phyloP scores from a whole-genome alignment of 495 filamentous ascomycete genomes.

The Penicillium paradoxum region DNA sequence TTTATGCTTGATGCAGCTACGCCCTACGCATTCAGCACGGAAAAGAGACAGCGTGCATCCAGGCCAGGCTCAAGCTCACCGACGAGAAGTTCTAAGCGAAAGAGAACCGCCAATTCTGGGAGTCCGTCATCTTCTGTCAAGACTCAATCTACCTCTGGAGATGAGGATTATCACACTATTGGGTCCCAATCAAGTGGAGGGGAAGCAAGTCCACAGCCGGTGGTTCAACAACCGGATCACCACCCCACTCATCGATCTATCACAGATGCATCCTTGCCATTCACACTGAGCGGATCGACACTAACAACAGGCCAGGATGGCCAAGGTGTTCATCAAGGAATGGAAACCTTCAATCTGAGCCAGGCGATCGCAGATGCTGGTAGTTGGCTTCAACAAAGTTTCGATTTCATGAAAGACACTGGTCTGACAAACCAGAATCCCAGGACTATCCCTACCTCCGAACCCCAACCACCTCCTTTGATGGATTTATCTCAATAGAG shows the following conservation, averaged over 20 bases:
- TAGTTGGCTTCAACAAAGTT: constrained; percentile 43
- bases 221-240: neutral
- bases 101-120: constrained; percentile 2
- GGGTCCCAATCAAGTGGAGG: neutral
- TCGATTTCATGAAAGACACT: constrained; percentile 33
- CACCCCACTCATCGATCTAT: neutral
- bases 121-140: neutral
- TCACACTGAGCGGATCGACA: constrained; percentile 31
- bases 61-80: constrained; percentile 10
- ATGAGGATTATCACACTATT: constrained; percentile 9
- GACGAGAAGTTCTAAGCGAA: constrained; percentile 9
- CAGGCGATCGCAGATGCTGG: constrained; percentile 44
- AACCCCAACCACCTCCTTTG: neutral
- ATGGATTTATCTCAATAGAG: constrained; percentile 9
- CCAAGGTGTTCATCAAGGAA: constrained; percentile 23
- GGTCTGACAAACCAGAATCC: constrained; percentile 9
- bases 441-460: constrained; percentile 8
- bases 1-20: constrained; percentile 46
- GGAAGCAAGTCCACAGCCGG: neutral
- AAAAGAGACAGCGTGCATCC: constrained; percentile 27
- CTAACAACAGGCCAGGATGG: constrained; percentile 36
- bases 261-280: constrained; percentile 21
- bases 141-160: neutral
- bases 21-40: constrained; percentile 44
- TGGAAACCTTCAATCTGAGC: constrained; percentile 37